Evolutionary conservation across 2,329 filamentous ascomycete species (phyloP).

Genomic region (Claviceps cyperi): DNA sequence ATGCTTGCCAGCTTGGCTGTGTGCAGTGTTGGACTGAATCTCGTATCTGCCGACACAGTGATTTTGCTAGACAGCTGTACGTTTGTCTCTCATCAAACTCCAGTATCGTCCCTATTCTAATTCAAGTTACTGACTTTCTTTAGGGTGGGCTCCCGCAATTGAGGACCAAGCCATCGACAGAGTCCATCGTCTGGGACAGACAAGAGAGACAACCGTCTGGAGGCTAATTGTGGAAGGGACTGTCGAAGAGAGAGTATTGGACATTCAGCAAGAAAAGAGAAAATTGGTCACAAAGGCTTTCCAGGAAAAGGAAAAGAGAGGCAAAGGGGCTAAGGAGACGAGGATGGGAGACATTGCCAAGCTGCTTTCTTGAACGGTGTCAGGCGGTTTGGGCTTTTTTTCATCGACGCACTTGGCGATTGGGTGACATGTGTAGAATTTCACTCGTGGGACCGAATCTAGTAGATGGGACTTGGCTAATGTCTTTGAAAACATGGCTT

Average conservation of each 20-base stretch:
- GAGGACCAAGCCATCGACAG: slow-evolving; percentile 86
- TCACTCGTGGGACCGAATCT: neutral
- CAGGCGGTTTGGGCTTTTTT: neutral
- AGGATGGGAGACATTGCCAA: slow-evolving; percentile 40
- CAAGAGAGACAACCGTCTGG: slow-evolving; percentile 62
- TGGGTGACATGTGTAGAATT: no score
- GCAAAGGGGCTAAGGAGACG: slow-evolving; percentile 41
- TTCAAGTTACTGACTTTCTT: neutral
- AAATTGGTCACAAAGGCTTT: slow-evolving; percentile 67
- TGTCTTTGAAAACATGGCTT: no score
- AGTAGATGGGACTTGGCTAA: neutral
- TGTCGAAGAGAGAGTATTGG: slow-evolving; percentile 68
- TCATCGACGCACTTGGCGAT: neutral
- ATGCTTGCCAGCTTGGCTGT: slow-evolving; percentile 72
- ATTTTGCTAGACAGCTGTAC: slow-evolving; percentile 64
- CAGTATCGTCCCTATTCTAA: no score
- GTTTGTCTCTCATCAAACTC: slow-evolving; percentile 9
- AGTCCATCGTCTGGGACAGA: slow-evolving; percentile 76
- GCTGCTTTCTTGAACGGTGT: slow-evolving; percentile 22
- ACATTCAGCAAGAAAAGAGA: slow-evolving; percentile 67
- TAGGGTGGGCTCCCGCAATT: slow-evolving; percentile 80
- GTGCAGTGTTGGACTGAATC: slow-evolving; percentile 73
- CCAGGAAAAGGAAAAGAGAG: slow-evolving; percentile 45
- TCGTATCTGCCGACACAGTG: slow-evolving; percentile 75
- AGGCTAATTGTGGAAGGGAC: slow-evolving; percentile 66